Evolutionary conservation across 2,329 filamentous ascomycete genomes (phyloP).

Genomic region (Xylariaceae sp.): DNA sequence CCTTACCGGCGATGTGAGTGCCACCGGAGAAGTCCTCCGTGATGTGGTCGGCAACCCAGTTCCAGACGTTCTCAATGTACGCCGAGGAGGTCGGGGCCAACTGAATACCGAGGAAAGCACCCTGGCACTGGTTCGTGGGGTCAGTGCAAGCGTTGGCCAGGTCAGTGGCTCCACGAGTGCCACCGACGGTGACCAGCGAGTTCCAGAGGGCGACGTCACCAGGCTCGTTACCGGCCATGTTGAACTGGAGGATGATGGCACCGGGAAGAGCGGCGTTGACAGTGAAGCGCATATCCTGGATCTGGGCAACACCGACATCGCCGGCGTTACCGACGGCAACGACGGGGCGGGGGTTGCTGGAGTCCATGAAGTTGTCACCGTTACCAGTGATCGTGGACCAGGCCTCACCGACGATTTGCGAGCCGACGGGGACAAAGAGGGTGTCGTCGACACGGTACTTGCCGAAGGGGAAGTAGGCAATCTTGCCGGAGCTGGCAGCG

Average conservation of each 20-base stretch:
- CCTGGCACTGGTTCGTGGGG: slow-evolving; percentile 37
- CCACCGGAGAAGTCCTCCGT: slow-evolving; percentile 43
- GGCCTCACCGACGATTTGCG: slow-evolving; percentile 48
- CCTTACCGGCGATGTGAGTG: slow-evolving; percentile 43
- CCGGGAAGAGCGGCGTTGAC: slow-evolving; percentile 55
- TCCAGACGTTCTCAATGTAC: slow-evolving; percentile 51
- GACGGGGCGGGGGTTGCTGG: slow-evolving; percentile 48
- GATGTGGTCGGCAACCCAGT: slow-evolving; percentile 49
- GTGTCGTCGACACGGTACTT: slow-evolving; percentile 49
- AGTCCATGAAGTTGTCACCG: slow-evolving; percentile 46
- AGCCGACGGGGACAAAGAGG: slow-evolving; percentile 43
- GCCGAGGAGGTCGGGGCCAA: slow-evolving; percentile 41
- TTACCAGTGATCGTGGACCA: slow-evolving; percentile 49
- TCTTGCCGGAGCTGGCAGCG: slow-evolving; percentile 36
- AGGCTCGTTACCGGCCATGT: slow-evolving; percentile 32
- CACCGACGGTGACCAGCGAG: slow-evolving; percentile 35
- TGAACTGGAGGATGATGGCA: slow-evolving; percentile 51
- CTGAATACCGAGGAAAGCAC: slow-evolving; percentile 44
- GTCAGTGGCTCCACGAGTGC: slow-evolving; percentile 31
- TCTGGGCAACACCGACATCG: slow-evolving; percentile 55
- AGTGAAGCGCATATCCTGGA: slow-evolving; percentile 60
- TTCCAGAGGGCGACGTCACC: slow-evolving; percentile 34
- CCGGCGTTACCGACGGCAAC: slow-evolving; percentile 53
- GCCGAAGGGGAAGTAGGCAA: slow-evolving; percentile 52
- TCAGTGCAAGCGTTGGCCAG: slow-evolving; percentile 28